Conservation (phyloP, 2,329 filamentous ascomycete genomes). For the Diaporthe australafricana region DNA sequence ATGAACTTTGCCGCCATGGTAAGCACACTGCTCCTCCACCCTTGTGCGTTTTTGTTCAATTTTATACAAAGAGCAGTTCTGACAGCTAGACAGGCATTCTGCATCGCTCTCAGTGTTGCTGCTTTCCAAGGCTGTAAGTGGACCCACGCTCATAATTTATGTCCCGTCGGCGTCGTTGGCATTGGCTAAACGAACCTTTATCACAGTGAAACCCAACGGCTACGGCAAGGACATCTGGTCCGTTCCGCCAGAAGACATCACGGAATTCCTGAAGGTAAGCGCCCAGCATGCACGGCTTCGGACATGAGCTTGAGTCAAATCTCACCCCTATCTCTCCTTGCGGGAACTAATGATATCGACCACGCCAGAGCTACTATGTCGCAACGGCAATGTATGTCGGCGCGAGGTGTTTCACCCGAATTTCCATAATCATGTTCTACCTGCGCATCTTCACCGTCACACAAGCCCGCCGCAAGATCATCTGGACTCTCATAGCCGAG, state of each 20-base stretch:
- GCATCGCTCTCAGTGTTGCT: neutral
- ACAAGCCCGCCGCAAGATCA: slow-evolving; percentile 3
- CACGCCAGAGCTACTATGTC: neutral
- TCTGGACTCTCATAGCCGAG: neutral
- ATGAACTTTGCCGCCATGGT: neutral
- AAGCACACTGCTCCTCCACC: neutral
- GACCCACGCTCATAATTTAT: neutral
- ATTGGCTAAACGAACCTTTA: neutral
- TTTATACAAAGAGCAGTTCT: neutral
- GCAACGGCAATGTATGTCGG: neutral
- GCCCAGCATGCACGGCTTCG: neutral
- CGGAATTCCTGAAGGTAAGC: neutral
- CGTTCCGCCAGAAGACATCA: neutral
- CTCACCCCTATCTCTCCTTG: neutral
- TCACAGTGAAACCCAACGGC: neutral
- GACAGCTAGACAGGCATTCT: neutral
- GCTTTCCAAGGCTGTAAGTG: neutral
- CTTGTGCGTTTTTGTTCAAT: neutral
- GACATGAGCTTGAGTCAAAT: neutral
- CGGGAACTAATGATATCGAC: neutral
- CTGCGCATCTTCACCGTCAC: slow-evolving; percentile 12
- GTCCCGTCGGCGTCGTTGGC: neutral
- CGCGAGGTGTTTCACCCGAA: neutral
- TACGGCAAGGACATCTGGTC: neutral
- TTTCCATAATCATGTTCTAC: neutral